These are phyloP conservation scores for Phaeotremella fagi DNA, from an alignment of 768 basidiomycete species.

Conservation along the genomic window DNA sequence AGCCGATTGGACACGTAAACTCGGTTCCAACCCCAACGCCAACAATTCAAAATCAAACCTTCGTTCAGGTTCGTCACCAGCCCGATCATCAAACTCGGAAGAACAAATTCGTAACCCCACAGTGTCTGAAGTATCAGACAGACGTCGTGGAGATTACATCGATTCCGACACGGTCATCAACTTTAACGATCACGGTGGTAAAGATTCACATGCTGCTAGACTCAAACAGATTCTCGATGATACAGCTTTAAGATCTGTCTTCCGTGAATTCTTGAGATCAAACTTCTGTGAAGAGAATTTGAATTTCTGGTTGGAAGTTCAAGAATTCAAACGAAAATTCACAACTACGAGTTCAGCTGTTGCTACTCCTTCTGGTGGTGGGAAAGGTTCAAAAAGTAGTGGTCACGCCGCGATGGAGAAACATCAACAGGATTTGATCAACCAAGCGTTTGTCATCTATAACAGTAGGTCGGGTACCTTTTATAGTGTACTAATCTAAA, in stretches of 20 bases:
- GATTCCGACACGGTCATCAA: neutral
- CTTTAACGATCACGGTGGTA: constrained; percentile 47
- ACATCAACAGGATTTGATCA: constrained; percentile 91
- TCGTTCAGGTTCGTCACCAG: constrained; percentile 53
- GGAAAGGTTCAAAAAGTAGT: constrained; percentile 48
- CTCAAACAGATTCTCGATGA: constrained; percentile 89
- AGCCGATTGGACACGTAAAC: constrained; percentile 68
- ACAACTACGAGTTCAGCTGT: constrained; percentile 89
- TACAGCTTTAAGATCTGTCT: constrained; percentile 76
- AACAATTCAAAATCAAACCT: constrained; percentile 29
- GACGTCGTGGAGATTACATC: neutral
- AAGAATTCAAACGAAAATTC: constrained; percentile 95
- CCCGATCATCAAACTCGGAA: constrained; percentile 7
- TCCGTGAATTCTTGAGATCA: constrained; percentile 86
- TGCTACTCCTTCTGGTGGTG: constrained; percentile 32
- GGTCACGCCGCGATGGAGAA: constrained; percentile 75
- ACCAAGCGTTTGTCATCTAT: constrained; percentile 76
- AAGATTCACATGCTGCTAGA: constrained; percentile 88
- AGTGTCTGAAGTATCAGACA: neutral
- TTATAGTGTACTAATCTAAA: constrained; percentile 58
- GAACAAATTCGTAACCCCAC: constrained; percentile 12
- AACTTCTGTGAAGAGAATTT: constrained; percentile 99
- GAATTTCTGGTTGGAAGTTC: constrained; percentile 93
- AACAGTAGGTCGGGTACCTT: constrained; percentile 39
- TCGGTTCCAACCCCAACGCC: constrained; percentile 1